A percentile compares a stretch with the other conserved stretches of the same genome.
Conservation (phyloP, 768 basidiomycete genomes). For the Mrakia hoshinonis region DNA sequence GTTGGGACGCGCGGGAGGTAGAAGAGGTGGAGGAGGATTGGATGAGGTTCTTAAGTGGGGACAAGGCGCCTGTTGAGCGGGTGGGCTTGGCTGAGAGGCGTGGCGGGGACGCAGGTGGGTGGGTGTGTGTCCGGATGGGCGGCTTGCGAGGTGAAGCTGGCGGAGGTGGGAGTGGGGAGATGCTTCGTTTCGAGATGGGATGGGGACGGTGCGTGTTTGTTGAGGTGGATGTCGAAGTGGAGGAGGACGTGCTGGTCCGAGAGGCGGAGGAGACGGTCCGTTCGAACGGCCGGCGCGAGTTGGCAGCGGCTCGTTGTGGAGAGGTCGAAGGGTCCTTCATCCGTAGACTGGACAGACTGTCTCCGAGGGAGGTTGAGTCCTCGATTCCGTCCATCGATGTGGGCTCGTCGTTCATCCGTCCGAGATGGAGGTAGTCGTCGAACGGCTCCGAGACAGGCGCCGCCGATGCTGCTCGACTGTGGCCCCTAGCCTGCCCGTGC, state of each 20-base stretch:
- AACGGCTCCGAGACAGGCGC: not conserved
- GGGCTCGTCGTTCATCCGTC: not conserved
- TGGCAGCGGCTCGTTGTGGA: not conserved
- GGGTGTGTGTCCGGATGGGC: not conserved
- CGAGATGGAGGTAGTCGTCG: constrained; percentile 10
- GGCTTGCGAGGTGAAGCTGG: constrained; percentile 1
- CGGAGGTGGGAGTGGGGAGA: constrained; percentile 2
- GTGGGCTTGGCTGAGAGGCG: not conserved
- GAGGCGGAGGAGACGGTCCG: not conserved
- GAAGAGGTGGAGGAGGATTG: not conserved
- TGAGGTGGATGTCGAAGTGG: not conserved
- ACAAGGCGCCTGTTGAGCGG: not conserved
- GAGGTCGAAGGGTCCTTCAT: constrained; percentile 6
- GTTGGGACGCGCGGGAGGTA: not conserved
- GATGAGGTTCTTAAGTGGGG: constrained; percentile 5
- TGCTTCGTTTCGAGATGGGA: not conserved
- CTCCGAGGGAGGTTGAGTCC: not conserved
- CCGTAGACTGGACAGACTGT: not conserved
- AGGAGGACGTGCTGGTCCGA: not conserved
- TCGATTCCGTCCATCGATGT: not conserved
- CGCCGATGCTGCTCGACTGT: not conserved
- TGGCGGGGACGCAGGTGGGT: not conserved
- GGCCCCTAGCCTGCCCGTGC: not conserved
- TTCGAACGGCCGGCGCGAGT: not conserved
- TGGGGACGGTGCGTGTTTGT: not conserved